A percentile compares a stretch with the other conserved stretches of the same genome.
These are phyloP conservation scores for Sanguinoderma infundibulare DNA, from an alignment of 1,284 basidiomycete genomes.

Conservation along the genomic window DNA sequence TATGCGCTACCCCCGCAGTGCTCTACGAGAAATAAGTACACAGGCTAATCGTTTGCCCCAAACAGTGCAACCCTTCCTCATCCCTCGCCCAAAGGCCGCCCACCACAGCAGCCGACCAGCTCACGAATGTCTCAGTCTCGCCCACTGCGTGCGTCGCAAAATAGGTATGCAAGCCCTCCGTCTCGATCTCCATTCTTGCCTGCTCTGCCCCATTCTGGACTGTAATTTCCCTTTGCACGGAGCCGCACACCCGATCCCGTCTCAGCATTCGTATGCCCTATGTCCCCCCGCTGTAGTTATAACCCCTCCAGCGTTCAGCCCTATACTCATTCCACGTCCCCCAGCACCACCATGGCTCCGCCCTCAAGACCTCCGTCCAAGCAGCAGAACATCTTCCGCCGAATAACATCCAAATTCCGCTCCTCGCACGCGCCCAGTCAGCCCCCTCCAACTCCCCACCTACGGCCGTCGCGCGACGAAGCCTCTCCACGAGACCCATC, in stretches of 20 bases:
- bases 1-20: neutral
- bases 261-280: neutral
- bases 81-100: neutral
- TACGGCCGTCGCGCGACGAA: neutral
- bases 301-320: neutral
- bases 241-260: neutral
- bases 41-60: neutral
- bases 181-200: neutral
- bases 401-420: conserved; percentile 26
- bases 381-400: conserved; percentile 21
- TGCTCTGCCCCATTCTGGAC: neutral
- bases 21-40: neutral
- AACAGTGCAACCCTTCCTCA: neutral
- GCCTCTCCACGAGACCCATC: neutral
- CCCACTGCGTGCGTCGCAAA: neutral
- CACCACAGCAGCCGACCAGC: neutral
- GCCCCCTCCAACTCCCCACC: neutral
- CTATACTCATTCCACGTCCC: neutral
- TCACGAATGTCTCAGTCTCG: conserved; percentile 1
- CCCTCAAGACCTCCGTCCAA: conserved; percentile 4
- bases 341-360: conserved; percentile 12
- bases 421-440: conserved; percentile 5
- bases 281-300: neutral
- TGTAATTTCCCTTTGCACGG: neutral
- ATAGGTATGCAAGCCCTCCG: conserved; percentile 1